Evolutionary conservation across 129 eudicot genomes (phyloP).

Genomic region (Tanacetum coccineum): DNA sequence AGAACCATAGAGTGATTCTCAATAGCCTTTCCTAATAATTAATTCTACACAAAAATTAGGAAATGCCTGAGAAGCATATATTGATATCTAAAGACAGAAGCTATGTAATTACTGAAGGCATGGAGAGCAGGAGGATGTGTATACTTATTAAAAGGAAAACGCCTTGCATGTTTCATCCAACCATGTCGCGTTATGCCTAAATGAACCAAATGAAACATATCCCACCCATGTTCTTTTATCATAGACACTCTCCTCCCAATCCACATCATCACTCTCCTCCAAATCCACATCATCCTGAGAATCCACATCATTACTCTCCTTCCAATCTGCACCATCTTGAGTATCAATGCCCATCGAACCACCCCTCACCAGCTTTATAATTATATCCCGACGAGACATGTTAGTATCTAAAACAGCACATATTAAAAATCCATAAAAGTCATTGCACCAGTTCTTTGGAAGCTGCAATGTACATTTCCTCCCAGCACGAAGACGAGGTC

Average conservation of each 20-base stretch:
- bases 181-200: background rate
- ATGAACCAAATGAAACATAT: background rate
- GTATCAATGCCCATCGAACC: background rate
- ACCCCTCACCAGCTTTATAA: background rate
- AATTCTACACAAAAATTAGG: background rate
- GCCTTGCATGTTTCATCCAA: background rate
- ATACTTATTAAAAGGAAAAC: no score
- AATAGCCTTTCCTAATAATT: background rate
- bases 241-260: no score
- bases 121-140: no score
- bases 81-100: no score
- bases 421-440: slow-evolving; percentile 2
- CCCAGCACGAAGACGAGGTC: background rate
- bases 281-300: background rate
- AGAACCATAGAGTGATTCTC: background rate
- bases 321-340: background rate
- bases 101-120: no score
- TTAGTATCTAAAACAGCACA: background rate
- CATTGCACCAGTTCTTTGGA: background rate
- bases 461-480: background rate
- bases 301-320: background rate
- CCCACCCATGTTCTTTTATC: background rate
- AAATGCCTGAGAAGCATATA: no score
- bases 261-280: background rate
- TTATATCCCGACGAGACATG: no score